A percentile compares a stretch with the other conserved stretches of the same genome.
Conservation (phyloP, 106 monocot genomes). For the Ottelia alismoides region DNA sequence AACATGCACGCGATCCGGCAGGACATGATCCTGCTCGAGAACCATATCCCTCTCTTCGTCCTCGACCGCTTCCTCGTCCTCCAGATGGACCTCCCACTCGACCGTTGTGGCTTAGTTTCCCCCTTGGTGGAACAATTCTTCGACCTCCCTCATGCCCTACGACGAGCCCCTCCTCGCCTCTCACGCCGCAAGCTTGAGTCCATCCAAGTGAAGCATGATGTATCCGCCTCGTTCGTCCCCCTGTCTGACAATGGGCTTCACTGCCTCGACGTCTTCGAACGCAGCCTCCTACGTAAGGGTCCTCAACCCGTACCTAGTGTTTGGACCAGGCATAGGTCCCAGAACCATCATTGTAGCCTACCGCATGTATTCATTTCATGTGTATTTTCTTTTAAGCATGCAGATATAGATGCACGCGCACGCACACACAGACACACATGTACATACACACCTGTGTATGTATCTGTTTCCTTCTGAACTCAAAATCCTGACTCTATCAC, state of each 20-base stretch:
- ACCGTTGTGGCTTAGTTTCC: constrained; percentile 23
- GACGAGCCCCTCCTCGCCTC: constrained; percentile 26
- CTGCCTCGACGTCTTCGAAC: constrained; percentile 68
- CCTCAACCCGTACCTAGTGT: constrained; percentile 18
- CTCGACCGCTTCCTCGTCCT: constrained; percentile 47
- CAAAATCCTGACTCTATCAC: too few relatives aligned
- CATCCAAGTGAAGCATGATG: constrained; percentile 9
- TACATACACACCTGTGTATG: too few relatives aligned
- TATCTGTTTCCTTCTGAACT: too few relatives aligned
- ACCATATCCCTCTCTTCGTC: constrained; percentile 78
- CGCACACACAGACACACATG: too few relatives aligned
- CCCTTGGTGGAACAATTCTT: constrained; percentile 54
- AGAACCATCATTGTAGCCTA: constrained; percentile 30
- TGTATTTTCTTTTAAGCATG: too few relatives aligned
- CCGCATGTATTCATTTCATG: too few relatives aligned
- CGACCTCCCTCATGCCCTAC: constrained; percentile 61
- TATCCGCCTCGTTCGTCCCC: constrained; percentile 23
- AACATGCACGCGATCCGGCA: constrained; percentile 57
- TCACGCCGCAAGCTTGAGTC: not conserved
- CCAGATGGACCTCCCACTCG: constrained; percentile 26
- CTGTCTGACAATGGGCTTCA: constrained; percentile 39
- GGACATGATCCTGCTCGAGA: constrained; percentile 89
- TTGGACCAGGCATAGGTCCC: constrained; percentile 35
- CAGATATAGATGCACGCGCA: too few relatives aligned
- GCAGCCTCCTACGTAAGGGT: constrained; percentile 36